A percentile compares a stretch with the other conserved stretches of the same genome.
Conservation (phyloP, 352 stramenopile species). For the Phytophthora multivora region DNA sequence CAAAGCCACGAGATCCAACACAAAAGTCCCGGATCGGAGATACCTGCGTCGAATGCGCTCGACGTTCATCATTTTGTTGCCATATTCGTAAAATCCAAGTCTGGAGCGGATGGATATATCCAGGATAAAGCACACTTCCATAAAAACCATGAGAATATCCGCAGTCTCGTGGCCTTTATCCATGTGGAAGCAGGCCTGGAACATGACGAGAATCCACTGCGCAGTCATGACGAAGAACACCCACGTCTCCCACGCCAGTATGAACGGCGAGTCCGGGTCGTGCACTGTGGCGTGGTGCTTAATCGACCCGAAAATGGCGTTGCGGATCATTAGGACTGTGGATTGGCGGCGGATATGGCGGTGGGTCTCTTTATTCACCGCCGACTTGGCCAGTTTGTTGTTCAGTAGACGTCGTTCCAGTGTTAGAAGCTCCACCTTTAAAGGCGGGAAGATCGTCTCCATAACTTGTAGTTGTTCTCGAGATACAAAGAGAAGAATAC, state of each 20-base stretch:
- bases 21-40: slow-evolving; percentile 45
- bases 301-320: slow-evolving; percentile 23
- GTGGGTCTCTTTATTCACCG: slow-evolving; percentile 18
- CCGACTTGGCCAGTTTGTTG: slow-evolving; percentile 44
- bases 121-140: slow-evolving; percentile 54
- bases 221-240: slow-evolving; percentile 58
- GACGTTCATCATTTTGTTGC: slow-evolving; percentile 67
- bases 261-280: slow-evolving; percentile 55
- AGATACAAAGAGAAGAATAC: slow-evolving; percentile 56
- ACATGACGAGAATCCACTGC: slow-evolving; percentile 56
- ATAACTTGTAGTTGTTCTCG: slow-evolving; percentile 53
- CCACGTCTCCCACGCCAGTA: slow-evolving; percentile 67
- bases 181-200: slow-evolving; percentile 25
- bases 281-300: slow-evolving; percentile 11
- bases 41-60: slow-evolving; percentile 43
- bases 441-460: slow-evolving; percentile 51
- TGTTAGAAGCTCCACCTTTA: slow-evolving; percentile 49
- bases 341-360: slow-evolving; percentile 19
- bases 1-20: slow-evolving; percentile 52
- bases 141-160: slow-evolving; percentile 37
- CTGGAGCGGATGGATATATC: slow-evolving; percentile 61
- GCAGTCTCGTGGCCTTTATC: not conserved
- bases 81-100: slow-evolving; percentile 66
- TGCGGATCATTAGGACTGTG: slow-evolving; percentile 19
- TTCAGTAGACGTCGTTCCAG: slow-evolving; percentile 49